phyloP scores from a whole-genome alignment of 306 rosid species.

The Trifolium dubium region DNA sequence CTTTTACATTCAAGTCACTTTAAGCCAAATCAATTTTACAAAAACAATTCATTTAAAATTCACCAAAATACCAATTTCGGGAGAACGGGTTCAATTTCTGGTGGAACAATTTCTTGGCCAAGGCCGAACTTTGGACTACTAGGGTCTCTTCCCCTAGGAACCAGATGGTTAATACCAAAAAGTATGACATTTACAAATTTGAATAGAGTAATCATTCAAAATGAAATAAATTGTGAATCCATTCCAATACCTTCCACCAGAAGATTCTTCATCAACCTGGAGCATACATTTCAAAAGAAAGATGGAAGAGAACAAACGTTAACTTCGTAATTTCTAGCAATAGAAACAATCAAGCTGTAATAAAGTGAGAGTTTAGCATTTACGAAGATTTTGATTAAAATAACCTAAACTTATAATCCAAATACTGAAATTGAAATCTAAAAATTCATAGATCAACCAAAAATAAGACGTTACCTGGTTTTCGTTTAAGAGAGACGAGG shows the following conservation, averaged over 20 bases:
- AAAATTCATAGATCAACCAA: neutral
- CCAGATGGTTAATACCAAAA: no score
- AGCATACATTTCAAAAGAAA: slow-evolving; percentile 42
- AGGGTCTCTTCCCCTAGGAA: no score
- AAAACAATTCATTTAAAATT: neutral
- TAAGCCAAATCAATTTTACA: no score
- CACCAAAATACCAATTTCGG: no score
- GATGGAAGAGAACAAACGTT: slow-evolving; percentile 35
- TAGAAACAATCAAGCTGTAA: slow-evolving; percentile 4
- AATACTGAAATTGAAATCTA: slow-evolving; percentile 31
- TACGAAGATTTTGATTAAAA: slow-evolving; percentile 7
- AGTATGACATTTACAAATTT: neutral
- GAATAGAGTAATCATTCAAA: neutral
- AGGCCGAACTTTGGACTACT: no score
- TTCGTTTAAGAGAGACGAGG: slow-evolving; percentile 49
- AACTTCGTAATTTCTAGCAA: slow-evolving; percentile 34
- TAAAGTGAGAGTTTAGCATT: neutral
- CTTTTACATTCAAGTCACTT: neutral
- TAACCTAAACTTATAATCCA: neutral
- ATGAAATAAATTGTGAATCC: slow-evolving; percentile 18
- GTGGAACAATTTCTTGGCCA: no score
- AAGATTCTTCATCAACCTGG: slow-evolving; percentile 62
- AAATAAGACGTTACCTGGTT: slow-evolving; percentile 43
- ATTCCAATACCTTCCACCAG: slow-evolving; percentile 62
- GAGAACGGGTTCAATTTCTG: no score